Evolutionary conservation across 140 eudicot genomes (phyloP), one percentile per base, ranked within the genome.

Genomic region (Bidens hawaiensis): DNA sequence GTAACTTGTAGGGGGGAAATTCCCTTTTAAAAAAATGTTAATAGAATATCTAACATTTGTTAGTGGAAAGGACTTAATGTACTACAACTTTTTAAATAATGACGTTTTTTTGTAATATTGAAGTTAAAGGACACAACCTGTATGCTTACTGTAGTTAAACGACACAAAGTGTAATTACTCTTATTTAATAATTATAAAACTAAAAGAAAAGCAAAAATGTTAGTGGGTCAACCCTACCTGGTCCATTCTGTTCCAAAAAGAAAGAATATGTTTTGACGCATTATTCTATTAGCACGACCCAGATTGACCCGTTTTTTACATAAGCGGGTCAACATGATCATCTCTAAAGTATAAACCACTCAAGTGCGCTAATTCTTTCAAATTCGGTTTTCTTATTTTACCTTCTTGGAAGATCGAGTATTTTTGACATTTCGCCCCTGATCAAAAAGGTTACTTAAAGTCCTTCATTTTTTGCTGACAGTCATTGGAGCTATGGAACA

Each of bases 401-500:
- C 38, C 38, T 31, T 31, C 8, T 4, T 31, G 38, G 38, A 31
- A 31, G 38, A 31, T 0, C 1, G 38, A 2, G 38, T 5, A 5
- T 0, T 34, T 34, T 34, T 34, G 42, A 34, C 42, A 42, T 46
- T 45, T 11, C 6, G 14, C 57, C 12, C 8, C 18, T 18, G 13
- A 51, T 21, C 11, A 48, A n/a, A 69, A 36, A 4, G 0, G 27
- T 11, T 27, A 63, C 16, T 63, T 2, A 28, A 41, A n/a, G 2
- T 10, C 28, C 15, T 21, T 14, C 18, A 10, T 59, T 1, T 16
- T 30, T 62, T 7, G 0, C 21, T 28, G 36, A 61, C 66, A 93
- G 99, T 83, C 95, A 13, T 51, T 94, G 90, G 99, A 94, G 86
- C 65, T 88, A 43, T 94, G 99, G 97, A 85, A 94, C 94, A 88